Base-by-base conservation (phyloP, 2,329 filamentous ascomycete genomes). In the Neonectria ditissima region DNA sequence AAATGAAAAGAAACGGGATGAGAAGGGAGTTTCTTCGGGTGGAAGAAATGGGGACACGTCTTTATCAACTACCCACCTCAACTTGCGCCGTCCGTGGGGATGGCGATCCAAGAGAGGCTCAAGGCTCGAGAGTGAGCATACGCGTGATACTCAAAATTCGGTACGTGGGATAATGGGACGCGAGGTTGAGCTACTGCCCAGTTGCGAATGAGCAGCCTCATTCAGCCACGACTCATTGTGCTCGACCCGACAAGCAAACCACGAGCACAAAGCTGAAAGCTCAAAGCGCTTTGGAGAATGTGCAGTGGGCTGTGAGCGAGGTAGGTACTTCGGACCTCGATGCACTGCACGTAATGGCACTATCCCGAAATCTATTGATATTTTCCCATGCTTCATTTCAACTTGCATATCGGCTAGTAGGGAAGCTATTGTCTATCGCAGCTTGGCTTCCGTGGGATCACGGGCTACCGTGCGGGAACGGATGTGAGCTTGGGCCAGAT, bases 301-400 rank as follows among this genome's bases (percentile, higher is more conserved):
- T 18, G 41, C 41, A 24, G 44, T 26, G 53, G 11, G 11, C 13
- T 26, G 26, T 34, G 8, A 14, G 14, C 37, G 26, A 47, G 53
- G 53, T 14, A 47, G 53, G 53, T 14, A 56, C 53, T 47, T 56
- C 37, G 18, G 16, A 3, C 10, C 24, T 16, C 18, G 30, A 14
- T 37, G 13, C 14, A n/a, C 14, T 37, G 34, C 34, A 37, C 3
- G 24, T 28, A 22, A 10, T 5, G 24, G 7, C 13, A 4, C 13
- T 24, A 26, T 28, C 24, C 20, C 18, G 10, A 16, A 30, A 24
- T 43, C 22, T n/a, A 20, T 24, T 32, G 30, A 22, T 43, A 26
- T 62, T 63, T 59, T 61, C 60, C 9, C 20, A 10, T 22, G 47
- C 63, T 67, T 72, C 69, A 72, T 71, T 69, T 72, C 60, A 67